Evolutionary conservation across 2,329 filamentous ascomycete species (phyloP).

Genomic region (Colletotrichum incanum): DNA sequence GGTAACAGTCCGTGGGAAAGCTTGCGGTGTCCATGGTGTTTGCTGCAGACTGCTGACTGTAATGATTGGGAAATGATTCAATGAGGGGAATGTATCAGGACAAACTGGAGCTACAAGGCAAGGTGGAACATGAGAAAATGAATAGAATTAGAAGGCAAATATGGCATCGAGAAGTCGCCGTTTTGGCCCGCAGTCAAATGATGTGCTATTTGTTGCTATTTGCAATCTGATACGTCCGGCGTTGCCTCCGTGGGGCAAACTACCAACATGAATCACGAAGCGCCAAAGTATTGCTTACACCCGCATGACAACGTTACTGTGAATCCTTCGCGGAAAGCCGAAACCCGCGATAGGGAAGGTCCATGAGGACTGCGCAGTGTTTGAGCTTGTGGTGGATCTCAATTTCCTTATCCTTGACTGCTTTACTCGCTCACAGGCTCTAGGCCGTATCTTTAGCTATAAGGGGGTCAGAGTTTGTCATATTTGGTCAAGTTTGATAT

Average conservation of each 20-base stretch:
- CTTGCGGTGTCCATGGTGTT: constrained; percentile 7
- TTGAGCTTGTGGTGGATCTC: neutral
- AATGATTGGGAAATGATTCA: neutral
- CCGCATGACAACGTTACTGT: neutral
- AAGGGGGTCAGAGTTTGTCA: neutral
- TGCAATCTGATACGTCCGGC: neutral
- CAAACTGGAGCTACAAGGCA: neutral
- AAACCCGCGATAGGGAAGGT: neutral
- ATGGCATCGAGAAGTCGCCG: neutral
- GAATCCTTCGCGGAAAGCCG: neutral
- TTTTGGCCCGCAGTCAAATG: neutral
- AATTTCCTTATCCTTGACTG: neutral
- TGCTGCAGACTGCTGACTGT: neutral
- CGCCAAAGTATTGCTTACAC: neutral
- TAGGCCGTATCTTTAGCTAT: constrained; percentile 1
- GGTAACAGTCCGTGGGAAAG: constrained; percentile 33
- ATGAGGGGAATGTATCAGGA: neutral
- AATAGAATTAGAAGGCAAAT: neutral
- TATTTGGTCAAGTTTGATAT: constrained; percentile 2
- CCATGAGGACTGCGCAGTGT: neutral
- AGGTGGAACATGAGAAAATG: neutral
- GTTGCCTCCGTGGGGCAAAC: neutral
- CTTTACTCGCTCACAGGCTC: neutral
- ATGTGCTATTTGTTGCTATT: neutral
- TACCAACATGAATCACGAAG: neutral